phyloP scores from a whole-genome alignment of 192 early-diverging fungal species.

The Backusella circina region DNA sequence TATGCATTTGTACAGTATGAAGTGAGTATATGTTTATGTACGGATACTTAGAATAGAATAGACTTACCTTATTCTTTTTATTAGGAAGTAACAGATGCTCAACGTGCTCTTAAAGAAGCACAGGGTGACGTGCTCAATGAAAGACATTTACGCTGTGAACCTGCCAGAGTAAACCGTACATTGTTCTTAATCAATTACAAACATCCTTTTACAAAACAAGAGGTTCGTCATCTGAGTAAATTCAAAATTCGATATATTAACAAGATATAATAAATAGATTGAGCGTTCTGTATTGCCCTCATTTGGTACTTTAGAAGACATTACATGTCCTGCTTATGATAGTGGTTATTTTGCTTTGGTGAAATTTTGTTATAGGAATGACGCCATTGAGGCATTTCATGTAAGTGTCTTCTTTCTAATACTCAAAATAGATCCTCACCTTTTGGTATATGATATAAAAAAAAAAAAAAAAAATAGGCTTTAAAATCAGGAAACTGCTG shows the following conservation, averaged over 20 bases:
- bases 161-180: slow-evolving; percentile 73
- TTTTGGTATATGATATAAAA: no score
- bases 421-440: no score
- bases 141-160: slow-evolving; percentile 71
- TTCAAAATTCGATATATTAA: not conserved
- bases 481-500: not conserved
- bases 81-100: slow-evolving; percentile 52
- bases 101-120: slow-evolving; percentile 56
- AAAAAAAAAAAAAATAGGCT: not conserved
- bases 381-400: slow-evolving; percentile 65
- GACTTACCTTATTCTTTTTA: not conserved
- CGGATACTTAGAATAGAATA: not conserved
- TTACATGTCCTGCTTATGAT: slow-evolving; percentile 49
- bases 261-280: slow-evolving; percentile 6
- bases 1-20: slow-evolving; percentile 81
- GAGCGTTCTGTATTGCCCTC: slow-evolving; percentile 36
- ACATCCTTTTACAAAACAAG: slow-evolving; percentile 39
- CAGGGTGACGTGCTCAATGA: slow-evolving; percentile 64
- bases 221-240: not conserved
- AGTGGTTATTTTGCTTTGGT: slow-evolving; percentile 52
- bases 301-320: slow-evolving; percentile 64
- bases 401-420: slow-evolving; percentile 30
- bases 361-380: slow-evolving; percentile 67
- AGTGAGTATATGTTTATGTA: slow-evolving; percentile 27
- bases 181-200: slow-evolving; percentile 54